A percentile compares a stretch with the other conserved stretches of the same genome.
phyloP scores from a whole-genome alignment of 805 yeast genomes.

The Metschnikowia lachancei region DNA sequence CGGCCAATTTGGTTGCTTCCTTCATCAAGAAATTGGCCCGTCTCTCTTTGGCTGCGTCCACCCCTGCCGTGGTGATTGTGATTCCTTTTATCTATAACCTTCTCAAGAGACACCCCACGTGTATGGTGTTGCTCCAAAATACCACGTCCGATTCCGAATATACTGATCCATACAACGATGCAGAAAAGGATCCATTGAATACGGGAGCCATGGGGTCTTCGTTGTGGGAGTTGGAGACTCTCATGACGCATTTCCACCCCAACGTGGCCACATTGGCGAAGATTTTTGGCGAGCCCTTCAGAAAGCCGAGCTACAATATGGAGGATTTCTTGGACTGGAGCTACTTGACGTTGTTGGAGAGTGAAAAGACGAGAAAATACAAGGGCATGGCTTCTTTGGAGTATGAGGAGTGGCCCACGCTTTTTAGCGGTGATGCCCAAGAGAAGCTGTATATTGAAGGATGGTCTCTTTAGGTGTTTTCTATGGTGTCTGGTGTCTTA shows the following conservation, averaged over 20 bases:
- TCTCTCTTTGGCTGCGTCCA: conserved; percentile 72
- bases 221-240: conserved; percentile 84
- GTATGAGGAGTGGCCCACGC: conserved; percentile 51
- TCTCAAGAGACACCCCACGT: conserved; percentile 86
- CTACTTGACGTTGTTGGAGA: conserved; percentile 60
- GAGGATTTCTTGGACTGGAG: conserved; percentile 96
- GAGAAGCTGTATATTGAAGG: conserved; percentile 18
- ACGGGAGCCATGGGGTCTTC: conserved; percentile 83
- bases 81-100: conserved; percentile 91
- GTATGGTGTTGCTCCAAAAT: conserved; percentile 83
- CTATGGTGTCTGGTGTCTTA: too few species aligned
- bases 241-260: conserved; percentile 87
- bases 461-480: conserved; percentile 15
- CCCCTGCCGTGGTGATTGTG: conserved; percentile 81
- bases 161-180: conserved; percentile 63
- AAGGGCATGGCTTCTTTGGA: conserved; percentile 78
- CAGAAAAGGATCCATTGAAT: conserved; percentile 69
- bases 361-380: conserved; percentile 62
- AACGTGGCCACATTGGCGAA: conserved; percentile 90
- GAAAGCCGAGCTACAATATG: conserved; percentile 79
- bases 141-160: conserved; percentile 28
- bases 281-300: conserved; percentile 85
- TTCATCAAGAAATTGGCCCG: conserved; percentile 82
- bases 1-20: conserved; percentile 80
- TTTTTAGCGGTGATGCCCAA: conserved; percentile 27